These are phyloP conservation scores for Salix udensis DNA, from an alignment of 345 rosid genomes.

Conservation along the genomic window DNA sequence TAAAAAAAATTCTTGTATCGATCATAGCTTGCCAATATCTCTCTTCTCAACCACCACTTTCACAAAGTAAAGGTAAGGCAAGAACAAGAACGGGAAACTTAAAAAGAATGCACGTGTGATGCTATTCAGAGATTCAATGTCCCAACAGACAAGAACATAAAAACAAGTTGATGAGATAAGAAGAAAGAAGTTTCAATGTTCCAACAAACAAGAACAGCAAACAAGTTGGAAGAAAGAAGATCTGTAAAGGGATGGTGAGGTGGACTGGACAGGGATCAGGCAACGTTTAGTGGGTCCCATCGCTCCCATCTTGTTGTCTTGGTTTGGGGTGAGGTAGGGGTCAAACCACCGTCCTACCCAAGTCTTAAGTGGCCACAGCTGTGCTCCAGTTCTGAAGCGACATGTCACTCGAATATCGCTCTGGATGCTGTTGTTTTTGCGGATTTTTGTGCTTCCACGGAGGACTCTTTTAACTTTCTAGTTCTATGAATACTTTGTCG, in stretches of 20 bases:
- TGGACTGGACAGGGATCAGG: background rate
- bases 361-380: constrained; percentile 30
- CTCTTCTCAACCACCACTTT: background rate
- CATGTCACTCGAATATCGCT: background rate
- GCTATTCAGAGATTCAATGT: background rate
- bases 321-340: background rate
- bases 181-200: background rate
- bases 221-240: background rate
- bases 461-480: too few species aligned
- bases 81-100: background rate
- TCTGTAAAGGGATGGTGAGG: background rate
- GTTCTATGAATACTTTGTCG: too few species aligned
- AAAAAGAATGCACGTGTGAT: constrained; percentile 7
- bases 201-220: background rate
- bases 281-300: constrained; percentile 9
- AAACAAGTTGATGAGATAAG: background rate
- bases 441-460: too few species aligned
- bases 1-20: background rate
- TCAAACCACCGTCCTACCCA: constrained; percentile 14
- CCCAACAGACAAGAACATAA: background rate
- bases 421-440: background rate
- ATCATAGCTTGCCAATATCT: background rate
- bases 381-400: constrained; percentile 15
- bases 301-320: background rate
- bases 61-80: background rate